Evolutionary conservation across 345 rosid genomes (phyloP).

Genomic region (Eucalyptus sideroxylon): DNA sequence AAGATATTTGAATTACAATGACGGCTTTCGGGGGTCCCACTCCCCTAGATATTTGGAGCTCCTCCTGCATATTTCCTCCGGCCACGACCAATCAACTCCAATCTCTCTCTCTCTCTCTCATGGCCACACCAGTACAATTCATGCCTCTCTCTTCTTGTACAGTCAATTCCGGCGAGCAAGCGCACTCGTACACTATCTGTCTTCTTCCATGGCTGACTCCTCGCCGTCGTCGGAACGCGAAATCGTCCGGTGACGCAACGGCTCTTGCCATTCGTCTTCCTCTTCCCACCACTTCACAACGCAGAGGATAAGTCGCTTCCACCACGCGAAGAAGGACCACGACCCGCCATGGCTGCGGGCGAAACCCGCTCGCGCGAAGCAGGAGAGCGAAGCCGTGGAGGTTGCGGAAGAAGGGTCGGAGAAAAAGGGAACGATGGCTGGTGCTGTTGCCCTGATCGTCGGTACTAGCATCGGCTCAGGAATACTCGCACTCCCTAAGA

Average conservation of each 20-base stretch:
- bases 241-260: background rate
- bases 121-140: background rate
- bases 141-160: background rate
- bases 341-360: background rate
- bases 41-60: background rate
- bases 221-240: background rate
- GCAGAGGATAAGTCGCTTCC: background rate
- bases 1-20: background rate
- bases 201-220: background rate
- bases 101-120: background rate
- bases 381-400: background rate
- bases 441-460: slow-evolving; percentile 49
- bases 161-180: background rate
- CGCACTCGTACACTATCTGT: background rate
- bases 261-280: background rate
- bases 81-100: background rate
- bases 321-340: background rate
- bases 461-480: slow-evolving; percentile 63
- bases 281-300: background rate
- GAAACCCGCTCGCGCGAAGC: background rate
- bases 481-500: slow-evolving; percentile 45
- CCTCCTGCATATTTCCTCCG: background rate
- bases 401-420: background rate
- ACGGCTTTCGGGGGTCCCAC: background rate
- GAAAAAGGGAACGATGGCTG: slow-evolving; percentile 38